Evolutionary conservation across 1,284 basidiomycete species (phyloP), one percentile per base, ranked within the genome.

Genomic region (Pyrrhoderma noxium): DNA sequence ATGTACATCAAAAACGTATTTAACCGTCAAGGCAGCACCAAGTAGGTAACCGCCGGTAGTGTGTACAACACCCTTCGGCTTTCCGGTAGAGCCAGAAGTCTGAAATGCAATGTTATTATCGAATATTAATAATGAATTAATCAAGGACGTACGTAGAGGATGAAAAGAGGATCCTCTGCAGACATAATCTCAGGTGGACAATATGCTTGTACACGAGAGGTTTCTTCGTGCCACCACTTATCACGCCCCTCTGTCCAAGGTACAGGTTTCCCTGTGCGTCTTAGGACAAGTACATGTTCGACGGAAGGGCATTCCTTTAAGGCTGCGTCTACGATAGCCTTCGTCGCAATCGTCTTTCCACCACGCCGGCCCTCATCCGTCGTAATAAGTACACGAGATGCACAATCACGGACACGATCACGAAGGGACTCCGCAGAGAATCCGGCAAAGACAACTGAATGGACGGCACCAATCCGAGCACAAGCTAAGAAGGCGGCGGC

Each of bases 391-490:
- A 99, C 91, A 51, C 84, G 82, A 35, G 85, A 91, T 61, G 80
- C 78, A 72, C 94, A 96, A 70, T 99, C 96, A 53, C 84, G 79
- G 38, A 94, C 81, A 55, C 96, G 86, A 70, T 98, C 96, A 47
- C 95, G 82, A 51, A 99, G 83, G 8, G 90, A 90, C 70, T 98
- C 96, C n/a, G 94, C 85, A 8, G 88, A 93, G 76, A 99, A 99
- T 13, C 96, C 95, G 46, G 95, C 95, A 63, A 99, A 99, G 57
- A 99, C 86, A 64, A 98, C 95, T n/a, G 93, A 96, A 74, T 99
- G 96, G 51, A 99, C 76, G 22, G 96, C 95, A 49, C 95, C 96
- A 62, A 99, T 91, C 61, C 95, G 87, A 4, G 95, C 94, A 68
- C 94, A 98, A 18, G 95, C 95, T 49, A 99, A 85, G 80, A 99